Evolutionary conservation across 2,329 filamentous ascomycete species (phyloP).

Genomic region (Fusarium beomiforme): DNA sequence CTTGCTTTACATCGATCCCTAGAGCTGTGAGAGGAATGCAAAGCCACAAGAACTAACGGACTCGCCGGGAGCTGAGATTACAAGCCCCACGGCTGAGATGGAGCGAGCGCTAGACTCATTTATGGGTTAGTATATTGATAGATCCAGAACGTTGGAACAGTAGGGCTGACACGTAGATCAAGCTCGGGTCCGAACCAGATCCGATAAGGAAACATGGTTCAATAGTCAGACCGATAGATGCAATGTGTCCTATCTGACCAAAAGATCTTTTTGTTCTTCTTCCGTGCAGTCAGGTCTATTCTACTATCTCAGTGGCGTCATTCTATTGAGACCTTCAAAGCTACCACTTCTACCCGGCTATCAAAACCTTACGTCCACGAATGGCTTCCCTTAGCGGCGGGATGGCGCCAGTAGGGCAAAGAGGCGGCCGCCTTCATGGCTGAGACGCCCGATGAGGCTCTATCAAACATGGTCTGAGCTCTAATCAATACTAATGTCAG

Average conservation of each 20-base stretch:
- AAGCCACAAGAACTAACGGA: not conserved
- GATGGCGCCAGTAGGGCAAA: not conserved
- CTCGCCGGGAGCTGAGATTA: slow-evolving; percentile 13
- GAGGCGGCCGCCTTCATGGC: not conserved
- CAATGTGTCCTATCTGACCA: not conserved
- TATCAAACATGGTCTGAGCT: not conserved
- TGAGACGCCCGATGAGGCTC: not conserved
- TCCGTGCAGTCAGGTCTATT: not conserved
- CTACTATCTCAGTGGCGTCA: too few relatives aligned
- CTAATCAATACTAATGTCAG: not conserved
- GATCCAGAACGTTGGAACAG: not conserved
- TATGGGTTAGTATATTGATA: not conserved
- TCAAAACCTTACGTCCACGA: not conserved
- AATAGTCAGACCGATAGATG: not conserved
- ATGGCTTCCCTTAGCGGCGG: not conserved
- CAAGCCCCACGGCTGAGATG: not conserved
- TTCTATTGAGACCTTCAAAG: not conserved
- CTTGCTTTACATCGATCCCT: not conserved
- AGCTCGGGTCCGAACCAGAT: slow-evolving; percentile 7
- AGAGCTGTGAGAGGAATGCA: not conserved
- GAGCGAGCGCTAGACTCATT: not conserved
- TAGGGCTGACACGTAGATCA: slow-evolving; percentile 24
- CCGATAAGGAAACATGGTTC: not conserved
- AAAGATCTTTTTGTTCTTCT: not conserved
- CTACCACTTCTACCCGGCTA: not conserved